Conservation (phyloP, 805 yeast genomes). For the Candida suzukii region DNA sequence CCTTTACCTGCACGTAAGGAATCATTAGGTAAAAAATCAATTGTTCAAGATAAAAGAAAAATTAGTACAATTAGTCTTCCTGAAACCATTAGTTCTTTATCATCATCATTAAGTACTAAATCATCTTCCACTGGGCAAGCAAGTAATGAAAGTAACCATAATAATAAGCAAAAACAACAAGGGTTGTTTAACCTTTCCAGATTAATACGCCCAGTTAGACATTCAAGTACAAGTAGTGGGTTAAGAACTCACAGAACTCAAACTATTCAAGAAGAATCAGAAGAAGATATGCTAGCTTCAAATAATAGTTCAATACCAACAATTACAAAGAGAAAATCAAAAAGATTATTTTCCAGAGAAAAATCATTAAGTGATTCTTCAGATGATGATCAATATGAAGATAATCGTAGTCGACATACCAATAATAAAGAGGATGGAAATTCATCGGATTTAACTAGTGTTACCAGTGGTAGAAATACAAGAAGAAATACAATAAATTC, state of each 20-base stretch:
- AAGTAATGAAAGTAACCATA: too few species aligned
- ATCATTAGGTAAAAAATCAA: neutral
- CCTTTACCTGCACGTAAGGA: neutral
- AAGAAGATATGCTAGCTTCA: conserved; percentile 1
- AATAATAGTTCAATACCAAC: neutral
- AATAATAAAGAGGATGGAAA: neutral
- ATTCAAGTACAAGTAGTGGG: neutral
- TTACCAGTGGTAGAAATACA: neutral
- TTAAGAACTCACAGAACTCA: neutral
- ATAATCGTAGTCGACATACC: neutral
- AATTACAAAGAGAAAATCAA: neutral
- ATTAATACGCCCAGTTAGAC: conserved; percentile 5
- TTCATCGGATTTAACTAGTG: neutral
- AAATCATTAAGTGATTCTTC: neutral
- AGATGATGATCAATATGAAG: neutral
- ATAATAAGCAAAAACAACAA: conserved; percentile 4
- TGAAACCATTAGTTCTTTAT: neutral
- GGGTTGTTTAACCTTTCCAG: conserved; percentile 7
- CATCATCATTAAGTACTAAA: neutral
- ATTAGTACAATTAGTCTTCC: neutral
- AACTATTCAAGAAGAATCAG: conserved; percentile 5
- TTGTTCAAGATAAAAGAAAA: neutral
- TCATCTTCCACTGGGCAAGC: too few species aligned
- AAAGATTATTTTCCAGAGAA: neutral
- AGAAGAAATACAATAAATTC: neutral